Evolutionary conservation across 208 protist species (phyloP), one percentile per base, ranked within the genome.

Genomic region (Kentomonas sorsogonicus): DNA sequence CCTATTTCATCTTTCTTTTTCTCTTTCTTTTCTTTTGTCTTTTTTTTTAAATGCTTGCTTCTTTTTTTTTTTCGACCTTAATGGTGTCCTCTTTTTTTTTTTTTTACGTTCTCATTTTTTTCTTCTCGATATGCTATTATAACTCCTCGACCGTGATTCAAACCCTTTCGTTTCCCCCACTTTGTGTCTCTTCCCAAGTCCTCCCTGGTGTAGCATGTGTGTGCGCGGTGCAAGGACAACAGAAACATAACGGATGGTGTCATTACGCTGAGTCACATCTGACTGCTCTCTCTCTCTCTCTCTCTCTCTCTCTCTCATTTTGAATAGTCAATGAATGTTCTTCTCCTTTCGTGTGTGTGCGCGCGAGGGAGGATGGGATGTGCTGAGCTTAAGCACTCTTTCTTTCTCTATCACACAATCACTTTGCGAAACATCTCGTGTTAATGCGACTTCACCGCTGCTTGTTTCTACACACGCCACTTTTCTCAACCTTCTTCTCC

Each of bases 91-190:
- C 20, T 22, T 9, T 55, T 38, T 55, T 22, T 20, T 0, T 55
- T 43, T 52, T 13, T 29, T 63, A n/a, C n/a, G 27, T 36, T 45
- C 11, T 47, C 23, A 3, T 52, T 38, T 43, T 34, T 20, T 29
- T 43, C 18, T 44, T 39, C 6, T 22, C 13, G 46, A 39, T 26
- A 44, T 34, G 18, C 41, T 30, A 33, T 15, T 22, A 25, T n/a
- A 46, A 5, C 6, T 16, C 41, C 6, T n/a, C 6, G 5, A 46
- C 6, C 41, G 6, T 15, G 11, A 36, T 36, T 36, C 33, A 36
- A 25, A 23, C 5, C 20, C 5, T 7, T 45, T n/a, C n/a, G n/a
- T n/a, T n/a, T n/a, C n/a, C n/a, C n/a, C n/a, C n/a, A n/a, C n/a
- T n/a, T n/a, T n/a, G n/a, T n/a, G n/a, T n/a, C n/a, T n/a, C n/a